Percentiles rank a stretch among this genome's conserved stretches.
Evolutionary conservation across 306 rosid species (phyloP).

Genomic region (Cotoneaster glaucophyllus): DNA sequence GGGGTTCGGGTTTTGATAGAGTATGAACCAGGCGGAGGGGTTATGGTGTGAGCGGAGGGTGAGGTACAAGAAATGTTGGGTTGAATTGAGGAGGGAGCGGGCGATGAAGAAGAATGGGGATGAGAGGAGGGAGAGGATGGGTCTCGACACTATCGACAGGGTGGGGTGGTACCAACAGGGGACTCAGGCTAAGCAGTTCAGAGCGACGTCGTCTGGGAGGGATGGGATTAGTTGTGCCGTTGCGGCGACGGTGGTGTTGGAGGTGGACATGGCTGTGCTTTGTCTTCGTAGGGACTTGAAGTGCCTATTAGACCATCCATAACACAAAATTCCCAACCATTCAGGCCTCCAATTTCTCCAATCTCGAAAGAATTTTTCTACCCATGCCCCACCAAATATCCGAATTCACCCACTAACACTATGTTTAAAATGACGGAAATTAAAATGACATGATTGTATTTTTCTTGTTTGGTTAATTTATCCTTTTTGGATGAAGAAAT

Average conservation of each 20-base stretch:
- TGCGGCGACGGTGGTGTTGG: neutral
- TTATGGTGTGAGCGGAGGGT: conserved; percentile 35
- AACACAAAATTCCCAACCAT: too few species aligned
- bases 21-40: conserved; percentile 39
- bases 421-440: too few species aligned
- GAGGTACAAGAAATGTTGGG: conserved; percentile 50
- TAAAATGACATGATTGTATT: too few species aligned
- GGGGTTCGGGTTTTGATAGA: conserved; percentile 20
- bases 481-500: too few species aligned
- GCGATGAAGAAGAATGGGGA: conserved; percentile 22
- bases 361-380: too few species aligned
- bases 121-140: conserved; percentile 27
- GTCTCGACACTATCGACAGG: conserved; percentile 45
- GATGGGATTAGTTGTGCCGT: conserved; percentile 39
- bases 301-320: too few species aligned
- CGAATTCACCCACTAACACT: too few species aligned
- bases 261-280: neutral
- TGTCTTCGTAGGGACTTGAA: neutral
- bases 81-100: conserved; percentile 39
- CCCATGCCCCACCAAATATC: too few species aligned
- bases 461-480: too few species aligned
- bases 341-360: too few species aligned
- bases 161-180: conserved; percentile 40
- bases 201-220: conserved; percentile 69
- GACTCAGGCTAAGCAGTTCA: too few species aligned